Evolutionary conservation across 805 yeast genomes (phyloP).

Genomic region (Wickerhamiella domercqiae): DNA sequence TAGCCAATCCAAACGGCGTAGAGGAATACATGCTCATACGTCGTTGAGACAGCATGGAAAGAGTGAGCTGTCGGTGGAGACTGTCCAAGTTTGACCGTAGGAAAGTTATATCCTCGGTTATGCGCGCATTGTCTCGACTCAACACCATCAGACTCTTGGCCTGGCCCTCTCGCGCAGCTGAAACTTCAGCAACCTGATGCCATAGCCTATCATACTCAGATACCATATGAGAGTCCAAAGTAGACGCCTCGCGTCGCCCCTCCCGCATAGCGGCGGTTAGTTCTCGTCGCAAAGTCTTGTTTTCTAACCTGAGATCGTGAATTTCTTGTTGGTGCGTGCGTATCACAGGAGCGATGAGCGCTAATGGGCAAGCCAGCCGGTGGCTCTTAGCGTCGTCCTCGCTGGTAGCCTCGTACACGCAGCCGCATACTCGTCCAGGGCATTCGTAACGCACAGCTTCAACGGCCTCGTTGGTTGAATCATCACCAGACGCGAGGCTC

Average conservation of each 20-base stretch:
- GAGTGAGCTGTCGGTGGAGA: conserved; percentile 25
- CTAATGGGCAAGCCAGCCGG: conserved; percentile 17
- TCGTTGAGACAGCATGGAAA: conserved; percentile 14
- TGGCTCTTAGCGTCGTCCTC: conserved; percentile 16
- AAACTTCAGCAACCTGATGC: conserved; percentile 21
- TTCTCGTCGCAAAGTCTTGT: conserved; percentile 20
- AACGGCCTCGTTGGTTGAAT: neutral
- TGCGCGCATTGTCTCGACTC: conserved; percentile 23
- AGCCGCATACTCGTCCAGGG: conserved; percentile 19
- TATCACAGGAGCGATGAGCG: conserved; percentile 18
- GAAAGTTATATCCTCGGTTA: conserved; percentile 22
- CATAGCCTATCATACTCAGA: conserved; percentile 25
- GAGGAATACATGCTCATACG: conserved; percentile 8
- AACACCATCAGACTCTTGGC: conserved; percentile 22
- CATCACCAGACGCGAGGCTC: neutral
- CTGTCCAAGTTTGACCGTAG: conserved; percentile 21
- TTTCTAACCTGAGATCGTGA: conserved; percentile 21
- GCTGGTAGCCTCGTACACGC: conserved; percentile 17
- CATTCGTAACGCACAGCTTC: conserved; percentile 14
- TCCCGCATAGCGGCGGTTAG: conserved; percentile 16
- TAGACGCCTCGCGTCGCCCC: conserved; percentile 13
- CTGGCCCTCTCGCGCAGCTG: conserved; percentile 22
- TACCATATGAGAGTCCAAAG: conserved; percentile 19
- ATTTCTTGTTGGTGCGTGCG: conserved; percentile 19
- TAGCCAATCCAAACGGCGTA: too few species aligned